These are phyloP conservation scores for Plasmodium vivax DNA, from an alignment of 169 alveolate genomes.

Conservation along the genomic window DNA sequence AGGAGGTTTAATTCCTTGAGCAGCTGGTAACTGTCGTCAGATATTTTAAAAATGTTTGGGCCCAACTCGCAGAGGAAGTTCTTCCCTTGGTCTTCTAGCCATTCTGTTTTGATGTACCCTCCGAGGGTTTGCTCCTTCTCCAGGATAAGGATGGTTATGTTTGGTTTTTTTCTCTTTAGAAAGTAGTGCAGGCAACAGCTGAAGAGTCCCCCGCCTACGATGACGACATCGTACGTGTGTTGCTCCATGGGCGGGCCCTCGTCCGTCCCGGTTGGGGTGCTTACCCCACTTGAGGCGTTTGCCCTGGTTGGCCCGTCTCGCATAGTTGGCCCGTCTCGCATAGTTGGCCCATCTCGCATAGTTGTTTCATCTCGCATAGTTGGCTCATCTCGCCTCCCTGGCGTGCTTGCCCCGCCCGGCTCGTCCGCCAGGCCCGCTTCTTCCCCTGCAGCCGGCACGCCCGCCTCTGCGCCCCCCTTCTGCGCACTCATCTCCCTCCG, in stretches of 20 bases:
- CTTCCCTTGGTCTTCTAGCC: background rate
- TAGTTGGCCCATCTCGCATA: no score
- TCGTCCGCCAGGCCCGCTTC: background rate
- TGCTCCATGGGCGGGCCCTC: background rate
- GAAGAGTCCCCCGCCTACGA: slow-evolving; percentile 49
- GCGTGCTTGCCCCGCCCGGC: no score
- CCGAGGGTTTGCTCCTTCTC: slow-evolving; percentile 46
- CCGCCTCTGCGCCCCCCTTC: background rate
- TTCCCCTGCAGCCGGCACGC: background rate
- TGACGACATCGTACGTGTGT: slow-evolving; percentile 10
- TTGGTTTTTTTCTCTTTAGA: slow-evolving; percentile 2
- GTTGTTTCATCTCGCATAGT: no score
- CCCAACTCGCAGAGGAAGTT: slow-evolving; percentile 24
- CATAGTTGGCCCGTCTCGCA: no score
- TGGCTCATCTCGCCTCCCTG: no score
- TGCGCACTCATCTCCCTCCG: background rate
- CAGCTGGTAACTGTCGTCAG: slow-evolving; percentile 33
- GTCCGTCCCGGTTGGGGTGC: background rate
- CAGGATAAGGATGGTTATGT: background rate
- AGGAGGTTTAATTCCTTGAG: background rate
- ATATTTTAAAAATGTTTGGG: slow-evolving; percentile 33
- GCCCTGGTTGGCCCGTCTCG: background rate
- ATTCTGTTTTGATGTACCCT: slow-evolving; percentile 36
- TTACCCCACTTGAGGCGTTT: background rate
- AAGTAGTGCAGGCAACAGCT: slow-evolving; percentile 39